Evolutionary conservation across 805 yeast species (phyloP).

Genomic region (Alloascoidea hylecoeti): DNA sequence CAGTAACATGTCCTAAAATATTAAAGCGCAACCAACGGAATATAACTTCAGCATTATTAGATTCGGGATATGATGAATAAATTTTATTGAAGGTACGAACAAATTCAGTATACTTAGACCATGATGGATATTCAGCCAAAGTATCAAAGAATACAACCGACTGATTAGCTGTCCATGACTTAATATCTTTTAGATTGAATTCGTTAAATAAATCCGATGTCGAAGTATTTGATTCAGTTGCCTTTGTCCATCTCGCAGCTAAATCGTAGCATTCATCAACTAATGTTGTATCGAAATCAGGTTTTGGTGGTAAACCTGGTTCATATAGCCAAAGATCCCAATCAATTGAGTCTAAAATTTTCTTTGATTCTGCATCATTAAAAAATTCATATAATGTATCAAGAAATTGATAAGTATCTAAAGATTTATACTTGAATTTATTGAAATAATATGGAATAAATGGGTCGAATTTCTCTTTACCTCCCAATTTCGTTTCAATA

Average conservation of each 20-base stretch:
- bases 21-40: conserved; percentile 67
- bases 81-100: conserved; percentile 20
- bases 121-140: conserved; percentile 30
- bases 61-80: conserved; percentile 28
- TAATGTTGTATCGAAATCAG: conserved; percentile 62
- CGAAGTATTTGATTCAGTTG: conserved; percentile 13
- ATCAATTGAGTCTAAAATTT: conserved; percentile 52
- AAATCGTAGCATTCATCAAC: conserved; percentile 59
- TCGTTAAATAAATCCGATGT: conserved; percentile 9
- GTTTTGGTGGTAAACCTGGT: conserved; percentile 86
- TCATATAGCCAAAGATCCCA: conserved; percentile 76
- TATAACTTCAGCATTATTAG: conserved; percentile 69
- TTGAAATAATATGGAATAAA: conserved; percentile 69
- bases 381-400: conserved; percentile 62
- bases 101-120: conserved; percentile 19
- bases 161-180: conserved; percentile 57
- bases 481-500: conserved; percentile 59
- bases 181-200: conserved; percentile 37
- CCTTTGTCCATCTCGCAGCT: conserved; percentile 49
- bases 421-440: conserved; percentile 51
- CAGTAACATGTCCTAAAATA: conserved; percentile 33
- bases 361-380: conserved; percentile 23
- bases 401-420: conserved; percentile 72
- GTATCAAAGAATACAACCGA: conserved; percentile 67
- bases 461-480: conserved; percentile 51